Evolutionary conservation across 441 rosid genomes (phyloP), one percentile per base, ranked within the genome.

Genomic region (Geranium incanum): DNA sequence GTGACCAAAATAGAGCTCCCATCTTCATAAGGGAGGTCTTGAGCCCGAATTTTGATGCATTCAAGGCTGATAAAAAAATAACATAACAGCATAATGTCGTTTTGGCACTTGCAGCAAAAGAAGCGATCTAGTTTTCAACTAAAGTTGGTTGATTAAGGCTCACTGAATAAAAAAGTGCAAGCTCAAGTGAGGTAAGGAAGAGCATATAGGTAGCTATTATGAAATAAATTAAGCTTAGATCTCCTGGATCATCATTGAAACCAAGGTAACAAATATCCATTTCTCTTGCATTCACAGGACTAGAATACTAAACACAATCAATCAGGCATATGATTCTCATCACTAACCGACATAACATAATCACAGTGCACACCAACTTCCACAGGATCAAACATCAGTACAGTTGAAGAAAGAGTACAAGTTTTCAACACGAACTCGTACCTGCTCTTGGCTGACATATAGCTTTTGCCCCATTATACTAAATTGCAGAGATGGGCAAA

Each of bases 391-490:
- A 45, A 9, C 13, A 12, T 45, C 55, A 12, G 3, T 45, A 45
- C 1, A 12, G 16, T 66, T 28, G 33, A 28, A 28, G 33, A 28
- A 28, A 28, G 33, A 28, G 33, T 28, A 28, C 33, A 28, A 28
- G 1, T 28, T 28, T 28, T 28, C 33, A 28, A 28, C 33, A 28
- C 33, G 15, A 15, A 13, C 60, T n/a, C 16, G 16, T 81, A 89
- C 95, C 92, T 89, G 95, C 75, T 87, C 89, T 5, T 90, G 84
- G 63, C 92, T 87, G 81, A 89, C 75, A 78, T 86, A 87, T 2
- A 89, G 89, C 77, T 89, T 89, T 3, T 91, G 95, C 81, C 95
- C 95, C 95, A 89, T 89, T 77, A 89, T 84, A 83, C 95, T 89
- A 79, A 87, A 87, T 28, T 87, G 95, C 72, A 89, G 89, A 78